A percentile compares a stretch with the other conserved stretches of the same genome.
These are phyloP conservation scores for Ogataea pilisensis DNA, from an alignment of 805 yeast genomes.

Conservation along the genomic window DNA sequence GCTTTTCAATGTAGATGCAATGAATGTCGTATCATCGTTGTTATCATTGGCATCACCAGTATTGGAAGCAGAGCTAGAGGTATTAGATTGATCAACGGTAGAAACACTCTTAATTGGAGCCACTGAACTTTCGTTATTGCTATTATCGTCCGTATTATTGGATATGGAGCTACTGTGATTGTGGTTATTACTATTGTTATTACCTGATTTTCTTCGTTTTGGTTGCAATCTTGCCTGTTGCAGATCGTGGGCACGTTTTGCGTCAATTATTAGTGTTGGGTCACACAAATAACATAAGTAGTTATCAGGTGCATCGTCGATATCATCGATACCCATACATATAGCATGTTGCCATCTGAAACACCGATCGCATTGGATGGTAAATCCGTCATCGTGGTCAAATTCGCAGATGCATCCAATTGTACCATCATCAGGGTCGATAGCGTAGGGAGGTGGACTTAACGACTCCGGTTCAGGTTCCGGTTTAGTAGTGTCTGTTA, in stretches of 20 bases:
- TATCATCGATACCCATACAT: conserved; percentile 76
- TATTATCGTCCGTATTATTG: too few species aligned
- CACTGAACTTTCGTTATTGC: too few species aligned
- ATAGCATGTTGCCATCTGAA: conserved; percentile 92
- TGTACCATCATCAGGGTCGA: conserved; percentile 76
- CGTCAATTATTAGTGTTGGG: conserved; percentile 37
- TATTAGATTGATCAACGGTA: too few species aligned
- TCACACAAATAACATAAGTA: conserved; percentile 80
- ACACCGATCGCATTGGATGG: conserved; percentile 91
- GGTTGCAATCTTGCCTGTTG: conserved; percentile 35
- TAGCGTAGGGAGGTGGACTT: conserved; percentile 44
- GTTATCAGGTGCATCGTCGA: conserved; percentile 75
- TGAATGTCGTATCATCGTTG: background rate
- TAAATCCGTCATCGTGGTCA: conserved; percentile 88
- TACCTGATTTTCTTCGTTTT: conserved; percentile 24
- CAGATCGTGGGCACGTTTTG: conserved; percentile 30
- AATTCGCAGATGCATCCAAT: conserved; percentile 88
- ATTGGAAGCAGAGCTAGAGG: too few species aligned
- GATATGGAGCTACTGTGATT: too few species aligned
- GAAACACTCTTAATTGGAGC: too few species aligned
- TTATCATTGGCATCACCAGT: conserved; percentile 4
- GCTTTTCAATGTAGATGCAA: background rate
- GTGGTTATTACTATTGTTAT: too few species aligned
- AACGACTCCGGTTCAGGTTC: background rate
- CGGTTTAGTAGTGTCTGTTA: background rate